Evolutionary conservation across 192 early-diverging fungal species (phyloP), one percentile per base, ranked within the genome.

Genomic region (Gigaspora rosea): DNA sequence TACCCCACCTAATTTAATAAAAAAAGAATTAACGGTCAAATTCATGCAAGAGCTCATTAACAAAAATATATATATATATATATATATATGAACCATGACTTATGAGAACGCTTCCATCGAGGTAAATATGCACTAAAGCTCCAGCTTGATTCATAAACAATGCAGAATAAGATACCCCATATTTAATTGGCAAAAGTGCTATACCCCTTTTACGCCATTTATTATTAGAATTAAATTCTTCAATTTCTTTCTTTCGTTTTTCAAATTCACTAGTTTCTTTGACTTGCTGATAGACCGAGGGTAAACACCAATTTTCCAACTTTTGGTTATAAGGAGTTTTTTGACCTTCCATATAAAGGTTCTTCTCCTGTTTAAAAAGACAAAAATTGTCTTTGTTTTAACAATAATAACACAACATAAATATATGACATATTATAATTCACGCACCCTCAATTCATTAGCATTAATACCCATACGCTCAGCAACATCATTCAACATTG

Each of bases 141-240:
- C 90, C 91, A 32, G 92, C 95, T 79, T 96, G 95, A 84, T 96
- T 96, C 9, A 94, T 81, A 68, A 85, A 88, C 49, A 92, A 86
- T 35, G 85, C 90, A 32, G 90, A 90, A 78, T 92, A 94, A 18
- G 92, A 90, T 59, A 95, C 86, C 73, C 91, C 92, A 78, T 93
- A 94, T 86, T 95, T 95, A 61, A 94, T 95, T 0, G 95, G 94
- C 79, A 95, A 85, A 61, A 91, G 69, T 5, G 90, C 77, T 56
- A 95, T 86, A 11, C 95, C 95, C 36, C 93, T 86, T 85, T 96
- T 96, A 73, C 89, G 89, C 85, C 85, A 92, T 58, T 85, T 89
- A 82, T 27, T 27, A 27, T 27, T 27, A 27, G 27, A 27, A 27
- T 27, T 27, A 27, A 27, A 27, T 27, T 27, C 27, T 27, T 27